Percentiles rank a stretch among this genome's conserved stretches.
Conservation (phyloP, 129 eudicot species). For the Rutidosis leptorrhynchoides region DNA sequence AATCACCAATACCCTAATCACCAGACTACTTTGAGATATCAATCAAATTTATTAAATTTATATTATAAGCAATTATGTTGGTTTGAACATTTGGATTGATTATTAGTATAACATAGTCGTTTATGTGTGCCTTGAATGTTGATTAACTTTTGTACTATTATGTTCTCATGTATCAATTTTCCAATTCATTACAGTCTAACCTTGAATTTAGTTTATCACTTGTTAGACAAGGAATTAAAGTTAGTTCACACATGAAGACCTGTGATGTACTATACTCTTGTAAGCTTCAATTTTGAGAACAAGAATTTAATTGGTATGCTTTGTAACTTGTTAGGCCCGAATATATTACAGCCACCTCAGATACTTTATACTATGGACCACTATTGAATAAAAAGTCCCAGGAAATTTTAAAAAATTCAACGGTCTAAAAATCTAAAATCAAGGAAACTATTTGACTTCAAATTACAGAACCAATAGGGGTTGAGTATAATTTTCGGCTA, state of each 20-base stretch:
- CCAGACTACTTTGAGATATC: no score
- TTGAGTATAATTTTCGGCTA: background rate
- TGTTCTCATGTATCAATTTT: background rate
- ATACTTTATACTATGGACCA: background rate
- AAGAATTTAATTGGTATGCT: background rate
- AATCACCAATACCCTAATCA: no score
- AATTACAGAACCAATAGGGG: background rate
- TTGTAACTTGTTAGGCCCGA: background rate
- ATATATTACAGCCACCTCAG: background rate
- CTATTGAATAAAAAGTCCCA: no score
- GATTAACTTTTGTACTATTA: background rate
- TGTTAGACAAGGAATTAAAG: background rate
- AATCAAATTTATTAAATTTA: no score
- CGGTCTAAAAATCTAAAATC: slow-evolving; percentile 24
- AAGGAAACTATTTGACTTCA: slow-evolving; percentile 4
- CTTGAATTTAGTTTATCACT: background rate
- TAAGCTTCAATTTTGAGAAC: background rate
- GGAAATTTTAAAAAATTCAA: slow-evolving; percentile 3
- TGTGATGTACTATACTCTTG: background rate
- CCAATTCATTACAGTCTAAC: background rate
- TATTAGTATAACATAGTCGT: no score
- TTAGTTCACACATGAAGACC: background rate
- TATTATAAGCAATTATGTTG: no score
- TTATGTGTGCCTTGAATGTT: no score
- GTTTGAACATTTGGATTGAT: no score